Base-by-base conservation (phyloP, 257 asterid genomes). In the Ocimum tenuiflorum region DNA sequence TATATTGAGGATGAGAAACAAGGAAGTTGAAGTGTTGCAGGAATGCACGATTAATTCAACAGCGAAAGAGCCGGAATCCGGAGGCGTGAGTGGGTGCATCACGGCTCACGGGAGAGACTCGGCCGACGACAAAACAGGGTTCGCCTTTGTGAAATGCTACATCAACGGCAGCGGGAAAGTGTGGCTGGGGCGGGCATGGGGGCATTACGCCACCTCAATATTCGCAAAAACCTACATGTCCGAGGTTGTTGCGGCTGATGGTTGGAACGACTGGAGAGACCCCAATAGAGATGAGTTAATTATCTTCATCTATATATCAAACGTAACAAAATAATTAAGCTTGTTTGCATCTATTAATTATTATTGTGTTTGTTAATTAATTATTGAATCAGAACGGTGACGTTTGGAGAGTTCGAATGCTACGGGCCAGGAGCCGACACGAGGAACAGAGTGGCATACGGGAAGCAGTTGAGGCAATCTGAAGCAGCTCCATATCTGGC, bases 101-200 rank as follows among this genome's bases (percentile, higher is more conserved):
- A 84, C 97, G 8, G 97, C 97, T 0, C 98, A 91, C 0, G 95
- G 79, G 6, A 81, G 91, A 64, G 75, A 76, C 46, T 83, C 96
- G 0, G 14, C 33, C 0, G 49, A 63, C 8, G 88, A 87, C 31
- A 78, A 67, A 23, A 77, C 88, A 0, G 98, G 98, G 0, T 91
- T 82, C 77, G 83, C 98, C 3, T 91, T 91, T 68, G 83, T 89
- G 50, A 87, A 79, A 22, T 91, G 98, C 72, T 73, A 48, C 48
- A 65, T 91, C 10, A 36, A 12, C 0, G 98, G 98, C 7, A 82
- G 61, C 6, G 98, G 97, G 3, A 85, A 73, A 67, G 91, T 87
- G 68, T 91, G 85, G 96, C 82, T 91, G 0, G 98, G 98, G 0
- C 73, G 97, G 68, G 95, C 98, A 0, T 91, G 98, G 98, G 94